Percentiles rank a stretch among this genome's conserved stretches.
Evolutionary conservation across 352 stramenopile genomes (phyloP).

Genomic region (Thalassiosira delicatula): DNA sequence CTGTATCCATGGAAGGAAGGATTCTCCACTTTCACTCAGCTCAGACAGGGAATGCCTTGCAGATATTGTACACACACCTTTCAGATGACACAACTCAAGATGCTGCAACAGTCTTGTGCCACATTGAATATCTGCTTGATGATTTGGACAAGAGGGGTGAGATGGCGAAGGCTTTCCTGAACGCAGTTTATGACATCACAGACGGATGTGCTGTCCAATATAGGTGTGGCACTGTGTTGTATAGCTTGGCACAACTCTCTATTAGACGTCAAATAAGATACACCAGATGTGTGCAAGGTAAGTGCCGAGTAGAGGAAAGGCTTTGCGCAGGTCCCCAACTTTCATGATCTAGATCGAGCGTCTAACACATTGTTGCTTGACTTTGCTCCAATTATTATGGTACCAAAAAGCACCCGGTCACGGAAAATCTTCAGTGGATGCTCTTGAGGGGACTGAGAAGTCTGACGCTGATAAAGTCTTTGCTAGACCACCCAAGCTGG

Average conservation of each 20-base stretch:
- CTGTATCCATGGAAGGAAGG: neutral
- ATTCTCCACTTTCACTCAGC: neutral
- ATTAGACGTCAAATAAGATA: neutral
- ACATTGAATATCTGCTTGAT: neutral
- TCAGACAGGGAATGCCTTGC: neutral
- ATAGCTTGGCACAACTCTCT: neutral
- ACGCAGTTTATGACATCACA: neutral
- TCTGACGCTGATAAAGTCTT: neutral
- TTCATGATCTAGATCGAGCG: no score
- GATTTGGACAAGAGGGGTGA: neutral
- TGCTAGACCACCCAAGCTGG: neutral
- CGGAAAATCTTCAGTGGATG: no score
- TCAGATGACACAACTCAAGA: constrained; percentile 4
- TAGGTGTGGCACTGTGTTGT: neutral
- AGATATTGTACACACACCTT: neutral
- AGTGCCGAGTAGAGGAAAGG: no score
- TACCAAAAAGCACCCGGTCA: no score
- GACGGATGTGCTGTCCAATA: neutral
- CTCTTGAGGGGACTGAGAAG: neutral
- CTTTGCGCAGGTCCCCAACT: no score
- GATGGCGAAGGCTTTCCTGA: neutral
- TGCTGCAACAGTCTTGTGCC: neutral
- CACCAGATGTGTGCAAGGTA: neutral
- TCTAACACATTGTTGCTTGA: no score
- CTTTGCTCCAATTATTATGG: no score